phyloP scores from a whole-genome alignment of 208 protist genomes.

The Borovskyia barvae region DNA sequence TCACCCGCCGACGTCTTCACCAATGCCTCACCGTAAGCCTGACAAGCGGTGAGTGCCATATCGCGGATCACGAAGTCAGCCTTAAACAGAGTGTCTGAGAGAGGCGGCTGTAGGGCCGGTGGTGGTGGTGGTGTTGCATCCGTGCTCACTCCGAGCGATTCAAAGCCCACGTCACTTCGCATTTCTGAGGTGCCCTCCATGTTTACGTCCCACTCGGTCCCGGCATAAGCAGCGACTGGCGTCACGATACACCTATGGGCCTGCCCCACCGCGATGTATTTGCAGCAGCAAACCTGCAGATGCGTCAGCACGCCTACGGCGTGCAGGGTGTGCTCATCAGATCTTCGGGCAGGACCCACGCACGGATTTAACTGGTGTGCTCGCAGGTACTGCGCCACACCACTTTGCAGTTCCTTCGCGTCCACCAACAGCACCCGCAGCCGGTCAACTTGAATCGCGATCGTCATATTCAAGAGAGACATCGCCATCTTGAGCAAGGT shows the following conservation, averaged over 20 bases:
- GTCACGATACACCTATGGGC: background rate
- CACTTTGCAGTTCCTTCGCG: background rate
- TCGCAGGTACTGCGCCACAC: slow-evolving; percentile 10
- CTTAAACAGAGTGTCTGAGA: background rate
- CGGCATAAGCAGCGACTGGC: background rate
- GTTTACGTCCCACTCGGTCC: too few species aligned
- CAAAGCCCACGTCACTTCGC: too few species aligned
- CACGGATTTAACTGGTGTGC: slow-evolving; percentile 13
- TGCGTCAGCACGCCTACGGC: slow-evolving; percentile 12
- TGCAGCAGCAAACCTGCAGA: too few species aligned
- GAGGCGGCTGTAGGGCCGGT: too few species aligned
- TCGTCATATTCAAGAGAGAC: slow-evolving; percentile 15
- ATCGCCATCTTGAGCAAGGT: slow-evolving; percentile 29
- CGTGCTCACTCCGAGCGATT: too few species aligned
- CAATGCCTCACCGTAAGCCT: slow-evolving; percentile 20
- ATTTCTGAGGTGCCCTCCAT: too few species aligned
- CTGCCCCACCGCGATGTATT: background rate
- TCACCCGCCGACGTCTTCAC: too few species aligned
- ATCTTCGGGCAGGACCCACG: background rate
- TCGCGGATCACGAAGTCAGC: slow-evolving; percentile 19
- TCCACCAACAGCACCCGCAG: background rate
- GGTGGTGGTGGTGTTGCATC: too few species aligned
- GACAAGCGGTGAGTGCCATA: slow-evolving; percentile 18
- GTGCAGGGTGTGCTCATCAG: slow-evolving; percentile 11
- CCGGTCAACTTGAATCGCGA: slow-evolving; percentile 20